Conservation (phyloP, 768 basidiomycete species). For the Harrya chromipes region DNA sequence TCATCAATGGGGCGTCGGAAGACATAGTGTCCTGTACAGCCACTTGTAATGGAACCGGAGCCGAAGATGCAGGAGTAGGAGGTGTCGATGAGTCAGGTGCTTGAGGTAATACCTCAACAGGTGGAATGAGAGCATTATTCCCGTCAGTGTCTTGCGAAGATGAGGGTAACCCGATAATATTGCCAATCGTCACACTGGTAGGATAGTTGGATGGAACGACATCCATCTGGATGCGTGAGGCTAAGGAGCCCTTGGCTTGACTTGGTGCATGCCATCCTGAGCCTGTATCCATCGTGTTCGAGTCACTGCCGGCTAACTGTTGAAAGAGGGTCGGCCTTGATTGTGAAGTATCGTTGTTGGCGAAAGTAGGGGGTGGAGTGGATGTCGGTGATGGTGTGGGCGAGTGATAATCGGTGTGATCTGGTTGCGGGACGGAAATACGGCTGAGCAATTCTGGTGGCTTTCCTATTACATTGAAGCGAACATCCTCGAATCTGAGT, state of each 20-base stretch:
- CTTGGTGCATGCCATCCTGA: background rate
- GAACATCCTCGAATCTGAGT: slow-evolving; percentile 39
- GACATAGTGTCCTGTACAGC: background rate
- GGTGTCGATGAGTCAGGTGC: slow-evolving; percentile 16
- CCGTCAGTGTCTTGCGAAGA: slow-evolving; percentile 1
- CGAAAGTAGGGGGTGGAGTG: slow-evolving; percentile 1
- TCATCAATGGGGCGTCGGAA: background rate
- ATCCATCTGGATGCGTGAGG: slow-evolving; percentile 25
- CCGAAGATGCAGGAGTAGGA: slow-evolving; percentile 9
- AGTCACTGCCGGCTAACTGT: slow-evolving; percentile 14
- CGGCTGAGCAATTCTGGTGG: slow-evolving; percentile 51
- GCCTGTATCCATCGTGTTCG: background rate
- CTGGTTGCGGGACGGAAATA: slow-evolving; percentile 37
- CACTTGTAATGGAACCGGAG: background rate
- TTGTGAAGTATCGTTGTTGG: background rate
- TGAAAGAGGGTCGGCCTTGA: slow-evolving; percentile 23
- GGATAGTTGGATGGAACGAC: background rate
- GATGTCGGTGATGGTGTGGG: slow-evolving; percentile 22
- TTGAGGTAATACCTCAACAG: slow-evolving; percentile 28
- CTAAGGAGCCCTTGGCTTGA: slow-evolving; percentile 17
- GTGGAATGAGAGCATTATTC: slow-evolving; percentile 26
- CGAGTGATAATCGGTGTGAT: slow-evolving; percentile 24
- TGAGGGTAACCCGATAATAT: background rate
- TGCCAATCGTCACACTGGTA: background rate
- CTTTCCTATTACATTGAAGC: slow-evolving; percentile 54